Percentiles rank a stretch among this genome's conserved stretches.
These are phyloP conservation scores for Dactylis glomerata DNA, from an alignment of 176 grass and related monocot genomes.

Conservation along the genomic window DNA sequence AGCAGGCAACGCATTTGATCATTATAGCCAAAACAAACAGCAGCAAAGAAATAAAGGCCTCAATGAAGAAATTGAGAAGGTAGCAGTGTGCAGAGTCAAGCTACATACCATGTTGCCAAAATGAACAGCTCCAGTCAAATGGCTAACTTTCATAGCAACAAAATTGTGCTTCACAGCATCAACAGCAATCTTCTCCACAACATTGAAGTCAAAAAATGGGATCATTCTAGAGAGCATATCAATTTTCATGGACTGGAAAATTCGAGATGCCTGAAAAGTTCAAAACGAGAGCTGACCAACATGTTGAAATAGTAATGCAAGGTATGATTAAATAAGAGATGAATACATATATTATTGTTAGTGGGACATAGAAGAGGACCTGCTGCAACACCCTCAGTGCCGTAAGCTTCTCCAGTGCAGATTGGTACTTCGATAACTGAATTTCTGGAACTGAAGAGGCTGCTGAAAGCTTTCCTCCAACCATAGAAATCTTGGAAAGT, in stretches of 20 bases:
- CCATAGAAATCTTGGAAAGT: conserved; percentile 78
- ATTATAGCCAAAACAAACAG: neutral
- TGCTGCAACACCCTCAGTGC: conserved; percentile 84
- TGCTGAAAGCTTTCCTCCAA: conserved; percentile 79
- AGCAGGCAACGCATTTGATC: neutral
- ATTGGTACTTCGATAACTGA: conserved; percentile 62
- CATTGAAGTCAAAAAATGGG: conserved; percentile 80
- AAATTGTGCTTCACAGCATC: conserved; percentile 94
- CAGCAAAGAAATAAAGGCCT: neutral
- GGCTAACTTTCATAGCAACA: conserved; percentile 92
- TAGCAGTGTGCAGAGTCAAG: neutral
- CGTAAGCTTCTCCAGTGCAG: conserved; percentile 79
- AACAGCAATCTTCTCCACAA: conserved; percentile 87
- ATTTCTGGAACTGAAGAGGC: conserved; percentile 91
- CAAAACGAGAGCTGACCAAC: neutral
- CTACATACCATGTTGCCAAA: conserved; percentile 88
- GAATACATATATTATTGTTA: conserved; percentile 1
- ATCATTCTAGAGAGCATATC: conserved; percentile 89
- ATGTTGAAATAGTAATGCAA: neutral
- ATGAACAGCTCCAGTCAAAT: conserved; percentile 77
- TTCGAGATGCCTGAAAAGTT: conserved; percentile 60
- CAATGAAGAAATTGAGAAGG: neutral
- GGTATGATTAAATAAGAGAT: neutral
- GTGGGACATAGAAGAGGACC: conserved; percentile 39
- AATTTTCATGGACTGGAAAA: conserved; percentile 95